Percentiles rank a stretch among this genome's conserved stretches.
These are phyloP conservation scores for Eremothecium coryli DNA, from an alignment of 1,139 yeast species.

Conservation along the genomic window DNA sequence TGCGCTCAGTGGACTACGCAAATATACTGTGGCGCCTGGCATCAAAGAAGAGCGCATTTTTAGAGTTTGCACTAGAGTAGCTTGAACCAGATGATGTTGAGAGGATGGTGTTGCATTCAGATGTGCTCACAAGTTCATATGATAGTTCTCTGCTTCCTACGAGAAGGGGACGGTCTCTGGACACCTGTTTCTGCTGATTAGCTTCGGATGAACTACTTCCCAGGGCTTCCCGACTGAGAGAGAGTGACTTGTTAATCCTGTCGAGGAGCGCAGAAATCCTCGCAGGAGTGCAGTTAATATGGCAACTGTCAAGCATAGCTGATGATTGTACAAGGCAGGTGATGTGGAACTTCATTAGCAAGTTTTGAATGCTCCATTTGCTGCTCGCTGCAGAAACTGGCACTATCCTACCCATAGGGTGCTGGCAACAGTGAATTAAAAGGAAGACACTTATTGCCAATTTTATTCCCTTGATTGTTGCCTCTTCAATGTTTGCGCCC, in stretches of 20 bases:
- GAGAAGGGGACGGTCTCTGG: no score
- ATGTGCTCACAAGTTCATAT: constrained; percentile 3
- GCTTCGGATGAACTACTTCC: neutral
- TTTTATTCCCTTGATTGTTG: neutral
- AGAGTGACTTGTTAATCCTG: neutral
- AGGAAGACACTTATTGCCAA: constrained; percentile 1
- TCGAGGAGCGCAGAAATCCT: neutral
- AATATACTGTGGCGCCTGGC: no score
- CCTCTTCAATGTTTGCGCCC: neutral
- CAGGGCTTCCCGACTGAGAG: neutral
- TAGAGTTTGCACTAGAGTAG: constrained; percentile 1
- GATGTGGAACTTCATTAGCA: neutral
- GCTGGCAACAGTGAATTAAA: constrained; percentile 3
- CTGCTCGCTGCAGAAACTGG: constrained; percentile 4
- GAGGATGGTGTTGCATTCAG: constrained; percentile 3
- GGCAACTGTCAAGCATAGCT: neutral
- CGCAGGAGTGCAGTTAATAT: constrained; percentile 1
- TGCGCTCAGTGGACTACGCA: no score
- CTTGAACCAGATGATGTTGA: constrained; percentile 2
- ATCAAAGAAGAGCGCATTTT: neutral
- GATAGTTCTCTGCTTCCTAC: no score
- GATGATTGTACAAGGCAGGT: neutral
- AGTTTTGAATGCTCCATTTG: constrained; percentile 1
- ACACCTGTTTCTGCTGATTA: no score
- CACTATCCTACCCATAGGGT: constrained; percentile 4